Evolutionary conservation across 164 flowering plant species (phyloP), one percentile per base, ranked within the genome.

Genomic region (Aristolochia californica): DNA sequence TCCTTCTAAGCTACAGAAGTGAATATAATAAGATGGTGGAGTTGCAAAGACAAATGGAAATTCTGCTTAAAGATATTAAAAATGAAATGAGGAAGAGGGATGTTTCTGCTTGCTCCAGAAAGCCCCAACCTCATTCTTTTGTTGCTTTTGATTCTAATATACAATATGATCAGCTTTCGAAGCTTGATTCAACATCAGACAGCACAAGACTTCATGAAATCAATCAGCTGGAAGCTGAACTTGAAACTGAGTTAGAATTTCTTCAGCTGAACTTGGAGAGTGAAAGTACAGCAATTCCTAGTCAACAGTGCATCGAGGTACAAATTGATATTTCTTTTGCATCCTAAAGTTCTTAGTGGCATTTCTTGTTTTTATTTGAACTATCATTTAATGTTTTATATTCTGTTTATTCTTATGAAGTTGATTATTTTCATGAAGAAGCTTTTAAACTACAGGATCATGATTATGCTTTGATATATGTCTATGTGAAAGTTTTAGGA

Each of bases 211-310:
- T 34, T 34, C 72, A 70, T 27, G 76, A 68, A 55, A 72, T 75
- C 58, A 71, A 78, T 61, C 70, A 70, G 47, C 77, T 84, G 21
- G 89, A 80, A 58, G 80, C 70, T 18, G 87, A 87, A 62, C 76
- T 87, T 58, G 81, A 75, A 76, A 74, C 75, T 48, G 91, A 84
- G 70, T 56, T 87, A 24, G 80, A 83, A 58, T 74, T 56, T 43
- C 57, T 87, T 67, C 80, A 84, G 65, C 66, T 72, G 51, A 72
- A 64, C 38, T 62, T 78, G 70, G 80, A 80, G 48, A 9, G 40
- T 23, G 84, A 71, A 57, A 16, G 61, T 55, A 45, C 1, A 0
- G 48, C 34, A n/a, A 23, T 59, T 51, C 58, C 45, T 17, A 30
- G 60, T 14, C 70, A 66, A 57, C 63, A 74, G 49, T 59, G 18